These are phyloP conservation scores for Cymbopogon citratus DNA, from an alignment of 176 grass and related monocot species.

Conservation along the genomic window DNA sequence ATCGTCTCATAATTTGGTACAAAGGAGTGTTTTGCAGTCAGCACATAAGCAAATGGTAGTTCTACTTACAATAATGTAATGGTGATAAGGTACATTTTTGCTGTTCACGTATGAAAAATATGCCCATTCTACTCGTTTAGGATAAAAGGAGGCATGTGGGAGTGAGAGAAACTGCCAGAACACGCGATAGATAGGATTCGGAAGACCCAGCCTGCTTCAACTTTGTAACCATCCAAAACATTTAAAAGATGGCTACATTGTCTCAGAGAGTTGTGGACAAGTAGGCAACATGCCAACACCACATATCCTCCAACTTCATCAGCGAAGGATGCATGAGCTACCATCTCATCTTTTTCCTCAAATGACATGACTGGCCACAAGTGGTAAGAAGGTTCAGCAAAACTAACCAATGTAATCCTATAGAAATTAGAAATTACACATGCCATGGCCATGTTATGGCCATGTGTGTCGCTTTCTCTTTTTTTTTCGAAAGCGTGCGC, in stretches of 20 bases:
- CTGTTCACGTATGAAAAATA: not conserved
- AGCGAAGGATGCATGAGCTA: not conserved
- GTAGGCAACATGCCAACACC: not conserved
- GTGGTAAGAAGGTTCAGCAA: not conserved
- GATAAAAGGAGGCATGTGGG: not conserved
- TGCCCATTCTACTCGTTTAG: not conserved
- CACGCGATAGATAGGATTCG: no score
- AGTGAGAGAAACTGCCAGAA: not conserved
- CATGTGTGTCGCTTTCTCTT: not conserved
- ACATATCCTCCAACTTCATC: not conserved
- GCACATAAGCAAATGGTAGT: no score
- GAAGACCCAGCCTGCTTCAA: not conserved
- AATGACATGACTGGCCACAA: not conserved
- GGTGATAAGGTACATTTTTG: not conserved
- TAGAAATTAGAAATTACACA: not conserved
- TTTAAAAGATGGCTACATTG: not conserved
- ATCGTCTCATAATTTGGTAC: no score
- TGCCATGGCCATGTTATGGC: not conserved
- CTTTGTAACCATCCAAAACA: not conserved
- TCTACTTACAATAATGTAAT: not conserved
- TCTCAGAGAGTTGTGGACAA: not conserved
- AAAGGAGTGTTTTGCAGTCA: no score
- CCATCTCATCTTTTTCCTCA: not conserved
- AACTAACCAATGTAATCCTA: not conserved
- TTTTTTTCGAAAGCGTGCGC: no score